Conservation (phyloP, 2,329 filamentous ascomycete genomes). For the Ramularia collo-cygni region DNA sequence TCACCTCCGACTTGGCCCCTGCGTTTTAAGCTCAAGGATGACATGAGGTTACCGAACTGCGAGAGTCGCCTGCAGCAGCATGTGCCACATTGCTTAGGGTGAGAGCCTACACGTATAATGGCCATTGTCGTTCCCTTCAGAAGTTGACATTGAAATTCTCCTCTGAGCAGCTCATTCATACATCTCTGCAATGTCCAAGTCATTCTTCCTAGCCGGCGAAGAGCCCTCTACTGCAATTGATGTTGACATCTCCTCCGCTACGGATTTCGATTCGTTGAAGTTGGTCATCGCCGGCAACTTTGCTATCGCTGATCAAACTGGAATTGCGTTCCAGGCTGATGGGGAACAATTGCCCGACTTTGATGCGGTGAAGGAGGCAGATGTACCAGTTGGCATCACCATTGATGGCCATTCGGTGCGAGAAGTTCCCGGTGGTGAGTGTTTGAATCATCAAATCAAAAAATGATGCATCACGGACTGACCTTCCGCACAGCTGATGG, state of each 20-base stretch:
- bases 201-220: slow-evolving; percentile 28
- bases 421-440: slow-evolving; percentile 33
- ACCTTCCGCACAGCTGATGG: background rate
- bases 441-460: slow-evolving; percentile 13
- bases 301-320: slow-evolving; percentile 26
- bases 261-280: slow-evolving; percentile 22
- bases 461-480: too few species aligned
- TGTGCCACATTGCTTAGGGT: too few species aligned
- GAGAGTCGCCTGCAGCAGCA: too few species aligned
- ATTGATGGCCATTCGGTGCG: slow-evolving; percentile 46
- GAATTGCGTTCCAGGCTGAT: slow-evolving; percentile 12
- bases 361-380: slow-evolving; percentile 1
- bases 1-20: too few species aligned
- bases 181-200: slow-evolving; percentile 4
- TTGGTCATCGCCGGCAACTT: slow-evolving; percentile 26
- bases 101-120: too few species aligned
- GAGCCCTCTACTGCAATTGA: slow-evolving; percentile 17
- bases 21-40: too few species aligned
- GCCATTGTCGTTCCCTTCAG: too few species aligned
- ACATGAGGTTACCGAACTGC: too few species aligned
- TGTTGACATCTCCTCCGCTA: slow-evolving; percentile 22
- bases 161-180: too few species aligned
- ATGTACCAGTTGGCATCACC: slow-evolving; percentile 32
- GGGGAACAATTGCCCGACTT: too few species aligned
- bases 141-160: too few species aligned